Base-by-base conservation (phyloP, 169 alveolate species). In the Besnoitia besnoiti region DNA sequence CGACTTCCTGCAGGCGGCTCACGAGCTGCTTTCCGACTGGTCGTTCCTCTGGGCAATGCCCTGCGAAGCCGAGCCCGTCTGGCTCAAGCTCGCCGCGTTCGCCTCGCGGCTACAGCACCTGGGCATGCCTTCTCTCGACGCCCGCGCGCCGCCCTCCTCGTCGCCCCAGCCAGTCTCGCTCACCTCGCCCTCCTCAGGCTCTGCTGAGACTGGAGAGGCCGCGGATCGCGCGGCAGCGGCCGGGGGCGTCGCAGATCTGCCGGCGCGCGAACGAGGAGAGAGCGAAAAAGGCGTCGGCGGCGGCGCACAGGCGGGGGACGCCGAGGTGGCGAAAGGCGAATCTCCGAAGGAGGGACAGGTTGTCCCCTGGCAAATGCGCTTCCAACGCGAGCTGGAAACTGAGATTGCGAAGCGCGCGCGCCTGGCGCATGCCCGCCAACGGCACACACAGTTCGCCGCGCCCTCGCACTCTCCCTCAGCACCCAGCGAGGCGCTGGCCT, bases 61-160 rank as follows among this genome's bases (percentile, higher is more conserved):
- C 40, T 51, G 40, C 10, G 87, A 77, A 37, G 44, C 87, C 40
- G 87, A 77, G 59, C 40, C 61, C 3, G 87, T 77, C 39, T 77
- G 87, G 87, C 87, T 77, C 44, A 37, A 42, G 50, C 87, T 27
- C 87, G 87, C 87, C 24, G 49, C 87, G 82, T n/a, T 73, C 16
- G 40, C 82, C 47, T 7, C 82, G 67, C 67, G 12, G 33, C n/a
- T 55, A n/a, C 67, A 19, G 4, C n/a, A n/a, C n/a, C n/a, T n/a
- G n/a, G n/a, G n/a, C n/a, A n/a, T n/a, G n/a, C n/a, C n/a, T n/a
- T n/a, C n/a, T n/a, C n/a, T n/a, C n/a, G n/a, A n/a, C n/a, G n/a
- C n/a, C n/a, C n/a, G n/a, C n/a, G n/a, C n/a, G n/a, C 67, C 67
- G 12, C 67, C 33, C 67, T 19, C 30, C 24, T 16, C 59, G 59